phyloP scores from a whole-genome alignment of 257 asterid species.

The Fraxinus excelsior region DNA sequence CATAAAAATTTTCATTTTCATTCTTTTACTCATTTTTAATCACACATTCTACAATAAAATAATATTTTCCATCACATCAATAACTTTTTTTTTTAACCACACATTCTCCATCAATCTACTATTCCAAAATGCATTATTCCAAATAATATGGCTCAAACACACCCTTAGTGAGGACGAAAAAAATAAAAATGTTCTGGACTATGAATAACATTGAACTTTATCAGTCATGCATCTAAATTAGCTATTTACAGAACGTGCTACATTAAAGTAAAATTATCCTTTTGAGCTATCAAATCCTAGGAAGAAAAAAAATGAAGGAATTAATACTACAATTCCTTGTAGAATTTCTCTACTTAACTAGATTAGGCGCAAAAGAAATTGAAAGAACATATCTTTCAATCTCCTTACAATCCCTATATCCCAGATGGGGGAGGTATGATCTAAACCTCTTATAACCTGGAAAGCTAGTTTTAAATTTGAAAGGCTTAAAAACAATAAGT shows the following conservation, averaged over 20 bases:
- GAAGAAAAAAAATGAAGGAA: neutral
- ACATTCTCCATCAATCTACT: no score
- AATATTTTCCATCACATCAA: no score
- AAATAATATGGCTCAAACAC: no score
- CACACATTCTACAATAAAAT: no score
- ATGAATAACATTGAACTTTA: neutral
- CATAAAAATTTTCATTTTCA: no score
- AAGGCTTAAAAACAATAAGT: neutral
- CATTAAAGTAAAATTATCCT: neutral
- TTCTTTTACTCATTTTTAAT: no score
- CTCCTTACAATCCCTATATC: neutral
- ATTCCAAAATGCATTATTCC: no score
- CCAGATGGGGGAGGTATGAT: neutral
- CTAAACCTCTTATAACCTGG: neutral
- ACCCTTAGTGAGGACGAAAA: neutral
- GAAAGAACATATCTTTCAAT: neutral
- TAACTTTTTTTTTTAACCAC: no score
- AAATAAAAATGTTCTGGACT: neutral
- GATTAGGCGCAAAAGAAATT: neutral
- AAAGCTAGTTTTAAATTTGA: neutral
- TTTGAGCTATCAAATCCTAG: conserved; percentile 4
- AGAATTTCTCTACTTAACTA: neutral
- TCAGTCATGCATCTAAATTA: conserved; percentile 6
- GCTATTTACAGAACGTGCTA: neutral
- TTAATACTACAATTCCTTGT: neutral